Base-by-base conservation (phyloP, 768 basidiomycete genomes). In the Heimioporus sp. region DNA sequence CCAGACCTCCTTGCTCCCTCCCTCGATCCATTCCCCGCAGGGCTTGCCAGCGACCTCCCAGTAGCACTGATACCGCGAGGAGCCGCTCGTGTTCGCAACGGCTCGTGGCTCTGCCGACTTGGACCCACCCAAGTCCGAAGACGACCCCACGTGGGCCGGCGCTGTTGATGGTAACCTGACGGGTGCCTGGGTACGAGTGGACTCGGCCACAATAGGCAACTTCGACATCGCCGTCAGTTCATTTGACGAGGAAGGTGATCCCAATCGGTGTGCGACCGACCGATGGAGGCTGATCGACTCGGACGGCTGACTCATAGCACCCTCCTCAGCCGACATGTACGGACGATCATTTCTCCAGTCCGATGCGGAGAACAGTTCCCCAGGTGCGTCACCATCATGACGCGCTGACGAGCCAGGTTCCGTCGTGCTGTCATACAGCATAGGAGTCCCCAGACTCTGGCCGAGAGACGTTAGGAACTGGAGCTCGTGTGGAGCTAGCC, bases 1-100 rank as follows among this genome's bases (percentile, higher is more conserved):
- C 49, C 46, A 59, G 19, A 54, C 31, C 39, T 59, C 49, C 43
- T 35, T 55, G 46, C 24, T 51, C 17, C 52, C 42, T 19, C 57
- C 57, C 40, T 58, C 48, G 8, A 58, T 40, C 52, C 48, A 48
- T 8, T 42, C n/a, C 24, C 49, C 46, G 21, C 39, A 55, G 12
- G 28, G 24, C 4, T n/a, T 19, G 28, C 39, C 31, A 10, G 34
- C 13, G 19, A 42, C 30, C 13, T 48, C 46, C 56, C 43, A 59
- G 6, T 38, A 15, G 13, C 56, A 58, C 24, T 17, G 48, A 32
- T 58, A 41, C 16, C 37, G 13, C 17, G 56, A 31, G 17, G 35
- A 17, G 9, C 38, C 36, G 36, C 28, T 35, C 12, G n/a, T 28
- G 37, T 21, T 21, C 17, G 13, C 9, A 20, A 17, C 39, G 37